Evolutionary conservation across 352 stramenopile genomes (phyloP), one percentile per base, ranked within the genome.

Genomic region (Globisporangium heterothallicum): DNA sequence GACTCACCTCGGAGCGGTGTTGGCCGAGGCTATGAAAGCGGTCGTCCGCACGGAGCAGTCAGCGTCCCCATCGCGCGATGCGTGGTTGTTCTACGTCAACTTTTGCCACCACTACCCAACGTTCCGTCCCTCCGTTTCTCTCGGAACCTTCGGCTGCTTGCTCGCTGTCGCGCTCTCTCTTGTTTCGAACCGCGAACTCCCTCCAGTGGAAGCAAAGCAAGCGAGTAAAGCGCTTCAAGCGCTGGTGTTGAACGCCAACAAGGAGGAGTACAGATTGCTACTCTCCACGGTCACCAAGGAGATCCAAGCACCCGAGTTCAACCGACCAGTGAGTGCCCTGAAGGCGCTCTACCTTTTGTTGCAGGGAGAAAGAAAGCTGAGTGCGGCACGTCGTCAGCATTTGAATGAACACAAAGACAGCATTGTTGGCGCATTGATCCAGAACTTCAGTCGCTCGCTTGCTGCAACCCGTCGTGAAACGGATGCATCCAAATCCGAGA

Each of bases 261-360:
- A 80, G 50, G 65, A 80, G 35, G 83, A 94, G 49, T 90, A 84
- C 45, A 58, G 61, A n/a, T 57, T 94, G 34, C 32, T 89, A 35
- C 43, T 87, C 3, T 53, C 71, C 10, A 90, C 78, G 27, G 42
- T 90, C 36, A 30, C 72, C 32, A 69, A 78, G 6, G 84, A 94
- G 48, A 42, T 88, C 2, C 53, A 53, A 29, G 59, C 74, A 18
- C 55, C 53, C 4, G 64, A 74, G 50, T 10, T 25, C 0, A 40
- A 46, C 9, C 79, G 84, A 7, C 78, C 83, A n/a, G 53, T 86
- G 16, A 64, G 68, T 4, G 72, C 69, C 9, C 58, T 94, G 16
- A 69, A 74, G 42, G 70, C 66, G 19, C 38, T 92, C 12, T 74
- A 66, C 29, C 55, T 82, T 19, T 30, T 90, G 6, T 61, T 94